A percentile compares a stretch with the other conserved stretches of the same genome.
Evolutionary conservation across 2,329 filamentous ascomycete genomes (phyloP).

Genomic region (Clarireedia monteithiana): DNA sequence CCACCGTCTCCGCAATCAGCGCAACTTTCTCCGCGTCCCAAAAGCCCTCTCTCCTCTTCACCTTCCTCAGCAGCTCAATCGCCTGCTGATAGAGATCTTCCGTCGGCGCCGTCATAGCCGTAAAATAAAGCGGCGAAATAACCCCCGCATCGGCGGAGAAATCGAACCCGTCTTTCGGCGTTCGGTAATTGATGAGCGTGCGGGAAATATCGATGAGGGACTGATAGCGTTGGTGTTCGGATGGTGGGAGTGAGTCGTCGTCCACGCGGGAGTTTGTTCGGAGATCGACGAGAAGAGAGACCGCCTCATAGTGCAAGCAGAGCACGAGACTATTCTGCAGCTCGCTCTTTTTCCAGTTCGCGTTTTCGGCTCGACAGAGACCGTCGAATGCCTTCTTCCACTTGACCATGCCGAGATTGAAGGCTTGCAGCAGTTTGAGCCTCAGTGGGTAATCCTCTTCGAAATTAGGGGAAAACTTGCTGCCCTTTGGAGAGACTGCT

Average conservation of each 20-base stretch:
- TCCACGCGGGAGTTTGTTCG: not conserved
- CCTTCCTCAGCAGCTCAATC: conserved; percentile 10
- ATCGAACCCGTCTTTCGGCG: not conserved
- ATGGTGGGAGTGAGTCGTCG: not conserved
- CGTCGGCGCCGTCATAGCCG: conserved; percentile 10
- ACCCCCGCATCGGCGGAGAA: conserved; percentile 14
- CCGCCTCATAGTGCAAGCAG: not conserved
- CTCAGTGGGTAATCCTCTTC: not conserved
- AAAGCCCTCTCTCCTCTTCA: conserved; percentile 14
- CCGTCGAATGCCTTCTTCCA: conserved; percentile 4
- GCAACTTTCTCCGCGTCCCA: conserved; percentile 12
- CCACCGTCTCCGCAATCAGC: conserved; percentile 11
- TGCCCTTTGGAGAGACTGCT: not conserved
- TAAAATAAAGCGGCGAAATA: conserved; percentile 15
- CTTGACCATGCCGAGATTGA: not conserved
- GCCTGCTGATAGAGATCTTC: conserved; percentile 10
- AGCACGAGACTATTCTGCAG: conserved; percentile 2
- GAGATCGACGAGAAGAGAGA: not conserved
- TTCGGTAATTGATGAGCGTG: conserved; percentile 2
- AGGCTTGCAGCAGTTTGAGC: conserved; percentile 6
- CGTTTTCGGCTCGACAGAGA: not conserved
- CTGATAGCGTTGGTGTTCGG: not conserved
- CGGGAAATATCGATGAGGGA: conserved; percentile 8
- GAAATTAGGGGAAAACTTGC: not conserved
- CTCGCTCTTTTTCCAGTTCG: not conserved